Evolutionary conservation across 495 filamentous ascomycete genomes (phyloP).

Genomic region (Amphirosellinia nigrospora): DNA sequence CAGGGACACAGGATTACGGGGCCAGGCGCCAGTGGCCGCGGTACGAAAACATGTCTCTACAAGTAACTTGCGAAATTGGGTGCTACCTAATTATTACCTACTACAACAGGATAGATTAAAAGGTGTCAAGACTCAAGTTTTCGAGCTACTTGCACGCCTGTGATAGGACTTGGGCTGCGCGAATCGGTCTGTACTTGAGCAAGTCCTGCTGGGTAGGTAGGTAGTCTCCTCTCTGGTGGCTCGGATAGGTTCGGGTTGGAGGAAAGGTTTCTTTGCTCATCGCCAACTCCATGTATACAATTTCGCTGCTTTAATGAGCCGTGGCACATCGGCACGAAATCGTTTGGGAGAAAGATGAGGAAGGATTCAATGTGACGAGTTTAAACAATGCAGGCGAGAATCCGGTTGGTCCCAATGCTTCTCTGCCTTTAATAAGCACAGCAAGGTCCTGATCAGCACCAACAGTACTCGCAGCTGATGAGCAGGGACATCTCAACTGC

Average conservation of each 20-base stretch:
- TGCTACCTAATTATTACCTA: conserved; percentile 9
- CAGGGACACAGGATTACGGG: not conserved
- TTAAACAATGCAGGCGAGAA: conserved; percentile 3
- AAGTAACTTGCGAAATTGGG: conserved; percentile 11
- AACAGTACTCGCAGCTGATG: not conserved
- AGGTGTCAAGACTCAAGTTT: not conserved
- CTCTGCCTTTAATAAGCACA: not conserved
- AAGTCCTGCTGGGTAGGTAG: conserved; percentile 7
- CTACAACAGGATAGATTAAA: not conserved
- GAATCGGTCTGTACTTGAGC: not conserved
- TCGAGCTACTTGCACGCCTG: not conserved
- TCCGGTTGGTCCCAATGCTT: conserved; percentile 3
- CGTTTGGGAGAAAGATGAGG: not conserved
- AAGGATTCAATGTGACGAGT: conserved; percentile 18
- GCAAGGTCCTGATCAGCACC: conserved; percentile 11
- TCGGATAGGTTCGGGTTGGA: not conserved
- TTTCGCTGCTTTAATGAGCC: not conserved
- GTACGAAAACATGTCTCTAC: conserved; percentile 1
- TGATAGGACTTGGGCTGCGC: not conserved
- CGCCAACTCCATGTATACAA: not conserved
- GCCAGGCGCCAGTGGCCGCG: conserved; percentile 14
- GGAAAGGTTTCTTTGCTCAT: not conserved
- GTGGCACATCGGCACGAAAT: not conserved
- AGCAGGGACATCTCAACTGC: not conserved
- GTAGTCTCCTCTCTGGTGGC: not conserved